Conservation (phyloP, 306 rosid genomes). For the Glycyrrhiza uralensis region DNA sequence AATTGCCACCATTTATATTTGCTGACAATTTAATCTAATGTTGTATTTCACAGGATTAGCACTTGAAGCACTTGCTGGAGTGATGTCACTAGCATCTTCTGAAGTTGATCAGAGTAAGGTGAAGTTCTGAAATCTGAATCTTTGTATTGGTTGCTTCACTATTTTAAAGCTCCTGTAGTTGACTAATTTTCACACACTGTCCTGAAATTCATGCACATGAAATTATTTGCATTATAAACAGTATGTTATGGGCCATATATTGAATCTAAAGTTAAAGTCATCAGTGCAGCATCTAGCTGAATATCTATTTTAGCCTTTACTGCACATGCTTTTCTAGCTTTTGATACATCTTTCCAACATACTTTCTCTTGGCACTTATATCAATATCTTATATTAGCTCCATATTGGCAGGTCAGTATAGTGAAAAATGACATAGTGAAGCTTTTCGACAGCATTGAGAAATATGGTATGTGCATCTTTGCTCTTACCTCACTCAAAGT, state of each 20-base stretch:
- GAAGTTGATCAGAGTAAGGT: conserved; percentile 82
- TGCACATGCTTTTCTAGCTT: neutral
- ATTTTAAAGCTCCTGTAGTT: neutral
- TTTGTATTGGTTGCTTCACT: conserved; percentile 10
- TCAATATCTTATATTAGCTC: conserved; percentile 28
- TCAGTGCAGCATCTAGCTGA: neutral
- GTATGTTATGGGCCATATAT: neutral
- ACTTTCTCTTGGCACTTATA: neutral
- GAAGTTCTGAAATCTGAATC: conserved; percentile 24
- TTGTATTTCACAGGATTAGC: conserved; percentile 62
- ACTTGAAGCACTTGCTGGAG: conserved; percentile 91
- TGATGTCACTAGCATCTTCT: conserved; percentile 75
- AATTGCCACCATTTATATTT: neutral
- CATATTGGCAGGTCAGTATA: conserved; percentile 58
- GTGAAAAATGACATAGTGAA: conserved; percentile 78
- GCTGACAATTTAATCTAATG: conserved; percentile 16
- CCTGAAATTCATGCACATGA: neutral
- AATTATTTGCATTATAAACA: neutral
- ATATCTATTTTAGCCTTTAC: neutral
- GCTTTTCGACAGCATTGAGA: conserved; percentile 93
- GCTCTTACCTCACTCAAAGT: conserved; percentile 17
- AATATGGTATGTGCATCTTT: conserved; percentile 71
- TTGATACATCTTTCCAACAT: conserved; percentile 1
- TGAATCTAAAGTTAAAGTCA: neutral
- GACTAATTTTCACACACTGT: neutral